Evolutionary conservation across 1,284 basidiomycete genomes (phyloP), one percentile per base, ranked within the genome.

Genomic region (Tilletiopsis washingtonensis): DNA sequence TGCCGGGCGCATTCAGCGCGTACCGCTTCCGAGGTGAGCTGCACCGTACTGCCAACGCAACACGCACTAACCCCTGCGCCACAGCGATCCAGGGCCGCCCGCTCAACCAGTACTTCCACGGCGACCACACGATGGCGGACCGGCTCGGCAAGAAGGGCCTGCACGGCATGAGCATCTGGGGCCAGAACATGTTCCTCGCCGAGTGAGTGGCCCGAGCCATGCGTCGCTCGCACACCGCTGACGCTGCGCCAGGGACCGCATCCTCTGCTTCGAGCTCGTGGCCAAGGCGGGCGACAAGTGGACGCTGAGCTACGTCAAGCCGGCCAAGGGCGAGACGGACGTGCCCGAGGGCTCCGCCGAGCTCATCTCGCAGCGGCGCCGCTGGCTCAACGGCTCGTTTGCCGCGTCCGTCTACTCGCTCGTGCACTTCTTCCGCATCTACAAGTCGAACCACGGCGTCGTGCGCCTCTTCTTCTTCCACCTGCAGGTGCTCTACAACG

Each of bases 351-450:
- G 81, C 21, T 91, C 89, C 3, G 81, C 84, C 5, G 67, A 73
- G 55, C 50, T 98, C 47, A 90, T 94, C 62, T 88, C 87, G 0
- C 91, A 94, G 71, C 84, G 91, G 49, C 81, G 91, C 47, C 83
- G 91, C 46, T 94, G 93, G 93, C 80, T 97, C 36, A 98, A 97
- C 70, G 93, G 93, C 4, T 91, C 88, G 5, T 96, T 97, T 81
- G 93, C 91, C 2, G 88, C 88, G 7, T 91, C 89, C 2, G 85
- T 96, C 36, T 88, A 96, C 76, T 84, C 84, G 51, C 85, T 84
- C 2, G 79, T 91, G 54, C 88, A 94, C 73, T 94, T 96, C 74
- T 82, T 87, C 64, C 91, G 93, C 68, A 82, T 96, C 47, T 94
- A 94, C 75, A 82, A 89, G 27, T 89, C 86, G 12, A 84, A 70